Conservation (phyloP, 208 protist species). For the Strigomonas culicis region DNA sequence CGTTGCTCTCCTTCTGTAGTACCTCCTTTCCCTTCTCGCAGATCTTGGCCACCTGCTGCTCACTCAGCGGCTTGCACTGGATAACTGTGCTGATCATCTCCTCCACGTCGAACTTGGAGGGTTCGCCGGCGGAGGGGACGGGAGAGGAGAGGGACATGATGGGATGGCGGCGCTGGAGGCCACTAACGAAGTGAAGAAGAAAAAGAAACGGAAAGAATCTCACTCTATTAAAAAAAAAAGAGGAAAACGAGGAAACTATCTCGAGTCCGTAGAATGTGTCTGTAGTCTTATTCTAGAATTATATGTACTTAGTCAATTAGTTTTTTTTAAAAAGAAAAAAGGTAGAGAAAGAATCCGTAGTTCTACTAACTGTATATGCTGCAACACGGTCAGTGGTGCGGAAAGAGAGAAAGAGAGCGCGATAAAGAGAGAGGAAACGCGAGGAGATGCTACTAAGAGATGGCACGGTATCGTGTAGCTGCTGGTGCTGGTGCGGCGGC, state of each 20-base stretch:
- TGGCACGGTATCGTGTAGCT: no score
- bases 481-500: no score
- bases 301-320: background rate
- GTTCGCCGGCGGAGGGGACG: constrained; percentile 13
- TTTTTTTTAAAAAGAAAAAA: constrained; percentile 4
- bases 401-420: no score
- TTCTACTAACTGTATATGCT: no score
- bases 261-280: no score
- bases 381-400: no score
- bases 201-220: background rate
- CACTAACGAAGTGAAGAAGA: background rate
- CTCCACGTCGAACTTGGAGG: constrained; percentile 80
- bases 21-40: constrained; percentile 89
- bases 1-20: constrained; percentile 89
- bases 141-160: no score
- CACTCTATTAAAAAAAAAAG: constrained; percentile 8
- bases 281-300: no score
- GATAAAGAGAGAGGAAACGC: no score
- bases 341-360: background rate
- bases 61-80: constrained; percentile 92
- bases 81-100: constrained; percentile 93
- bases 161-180: no score
- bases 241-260: no score
- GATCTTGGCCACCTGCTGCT: constrained; percentile 85
- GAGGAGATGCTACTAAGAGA: no score